Base-by-base conservation (phyloP, 805 yeast species). In the Kregervanrija delftensis region DNA sequence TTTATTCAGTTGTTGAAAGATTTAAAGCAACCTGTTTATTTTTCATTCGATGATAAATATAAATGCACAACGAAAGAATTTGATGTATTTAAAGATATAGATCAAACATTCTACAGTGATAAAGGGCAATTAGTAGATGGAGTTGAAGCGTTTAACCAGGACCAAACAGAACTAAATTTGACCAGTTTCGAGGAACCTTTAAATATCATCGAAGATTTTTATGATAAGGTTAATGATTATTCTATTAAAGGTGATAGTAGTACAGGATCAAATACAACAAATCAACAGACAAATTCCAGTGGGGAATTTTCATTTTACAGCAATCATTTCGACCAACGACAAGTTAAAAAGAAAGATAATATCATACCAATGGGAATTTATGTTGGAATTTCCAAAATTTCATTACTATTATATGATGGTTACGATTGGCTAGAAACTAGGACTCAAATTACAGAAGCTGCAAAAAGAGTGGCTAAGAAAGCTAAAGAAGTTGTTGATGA, bases 381-480 rank as follows among this genome's bases (percentile, higher is more conserved):
- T 16, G 38, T 73, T 1, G 66, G 67, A 37, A 55, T 73, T 5
- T 58, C 71, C 2, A 71, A 71, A 40, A 61, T 69, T 0, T 57
- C 55, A 1, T 54, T 84, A 2, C 75, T 70, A 41, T 63, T 91
- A 14, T 81, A 76, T 59, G 99, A 93, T 65, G 99, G 99, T 0
- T 93, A 82, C 58, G 98, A 93, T 55, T 89, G 97, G 95, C 75
- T 74, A 44, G 76, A 77, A 37, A 88, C 98, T 0, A 72, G 95
- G 46, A 70, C 69, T 17, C 70, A 81, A 0, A 81, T 93, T 30
- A 67, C 70, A 10, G 74, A 72, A n/a, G 84, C 86, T 0, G 81
- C 90, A 0, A 74, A 74, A 43, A 65, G 75, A 10, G 75, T 87
- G 8, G 88, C 83, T 51, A 67, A 62, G 6, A 70, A 67, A 36